Conservation (phyloP, 2,329 filamentous ascomycete species). For the Parascedosporium putredinis region DNA sequence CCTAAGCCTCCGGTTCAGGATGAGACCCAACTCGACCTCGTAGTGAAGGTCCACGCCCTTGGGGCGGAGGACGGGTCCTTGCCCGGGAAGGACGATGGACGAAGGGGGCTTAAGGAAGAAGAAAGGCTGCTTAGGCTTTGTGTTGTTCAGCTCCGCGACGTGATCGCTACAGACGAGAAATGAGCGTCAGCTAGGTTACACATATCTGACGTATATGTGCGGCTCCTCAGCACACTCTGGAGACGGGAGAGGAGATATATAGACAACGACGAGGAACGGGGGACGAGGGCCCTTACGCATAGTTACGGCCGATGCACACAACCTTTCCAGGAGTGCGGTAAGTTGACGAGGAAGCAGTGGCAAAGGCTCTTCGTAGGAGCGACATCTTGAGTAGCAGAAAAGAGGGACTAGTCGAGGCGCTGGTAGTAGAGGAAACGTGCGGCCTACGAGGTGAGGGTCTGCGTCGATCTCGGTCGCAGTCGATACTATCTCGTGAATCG, state of each 20-base stretch:
- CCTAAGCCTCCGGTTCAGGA: conserved; percentile 72
- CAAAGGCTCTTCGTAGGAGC: conserved; percentile 25
- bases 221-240: too few relatives aligned
- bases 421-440: too few relatives aligned
- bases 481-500: too few relatives aligned
- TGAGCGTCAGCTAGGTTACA: conserved; percentile 5
- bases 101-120: conserved; percentile 96
- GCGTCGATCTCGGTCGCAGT: background rate
- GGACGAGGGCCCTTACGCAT: conserved; percentile 54
- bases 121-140: conserved; percentile 86
- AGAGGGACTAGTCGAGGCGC: background rate
- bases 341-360: conserved; percentile 29
- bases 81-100: conserved; percentile 68
- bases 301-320: conserved; percentile 92
- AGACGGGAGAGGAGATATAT: background rate
- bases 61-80: conserved; percentile 72
- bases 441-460: background rate
- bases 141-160: conserved; percentile 81
- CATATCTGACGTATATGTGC: too few relatives aligned
- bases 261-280: too few relatives aligned
- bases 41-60: conserved; percentile 80
- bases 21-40: conserved; percentile 85
- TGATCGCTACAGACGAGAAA: conserved; percentile 56
- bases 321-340: conserved; percentile 58
- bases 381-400: conserved; percentile 20